Evolutionary conservation across 2,329 filamentous ascomycete genomes (phyloP).

Genomic region (Ambrosiella xylebori): DNA sequence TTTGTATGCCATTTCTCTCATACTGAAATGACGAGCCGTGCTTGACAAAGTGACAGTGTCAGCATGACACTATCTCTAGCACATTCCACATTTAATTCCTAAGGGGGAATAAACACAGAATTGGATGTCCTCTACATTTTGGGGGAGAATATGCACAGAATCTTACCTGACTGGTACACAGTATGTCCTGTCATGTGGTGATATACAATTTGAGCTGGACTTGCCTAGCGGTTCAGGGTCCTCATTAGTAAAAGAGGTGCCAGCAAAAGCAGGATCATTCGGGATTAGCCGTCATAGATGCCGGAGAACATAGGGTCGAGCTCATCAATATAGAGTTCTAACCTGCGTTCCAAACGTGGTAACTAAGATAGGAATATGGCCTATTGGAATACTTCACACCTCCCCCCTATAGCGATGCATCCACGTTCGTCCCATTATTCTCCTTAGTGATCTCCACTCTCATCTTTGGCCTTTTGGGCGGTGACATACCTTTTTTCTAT

Average conservation of each 20-base stretch:
- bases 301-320: too few species aligned
- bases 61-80: background rate
- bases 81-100: background rate
- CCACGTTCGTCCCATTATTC: background rate
- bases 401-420: background rate
- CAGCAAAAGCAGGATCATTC: too few species aligned
- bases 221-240: too few species aligned
- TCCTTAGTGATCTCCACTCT: too few species aligned
- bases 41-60: background rate
- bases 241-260: too few species aligned
- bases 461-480: too few species aligned
- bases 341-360: background rate
- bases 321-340: too few species aligned
- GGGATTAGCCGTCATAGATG: too few species aligned
- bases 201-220: too few species aligned
- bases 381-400: background rate
- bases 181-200: too few species aligned
- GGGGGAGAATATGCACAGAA: background rate
- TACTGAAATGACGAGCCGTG: background rate
- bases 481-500: background rate
- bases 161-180: too few species aligned
- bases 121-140: background rate
- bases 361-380: background rate
- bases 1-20: background rate
- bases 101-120: background rate